Evolutionary conservation across 805 yeast species (phyloP), one percentile per base, ranked within the genome.

Genomic region (Saturnispora bothae): DNA sequence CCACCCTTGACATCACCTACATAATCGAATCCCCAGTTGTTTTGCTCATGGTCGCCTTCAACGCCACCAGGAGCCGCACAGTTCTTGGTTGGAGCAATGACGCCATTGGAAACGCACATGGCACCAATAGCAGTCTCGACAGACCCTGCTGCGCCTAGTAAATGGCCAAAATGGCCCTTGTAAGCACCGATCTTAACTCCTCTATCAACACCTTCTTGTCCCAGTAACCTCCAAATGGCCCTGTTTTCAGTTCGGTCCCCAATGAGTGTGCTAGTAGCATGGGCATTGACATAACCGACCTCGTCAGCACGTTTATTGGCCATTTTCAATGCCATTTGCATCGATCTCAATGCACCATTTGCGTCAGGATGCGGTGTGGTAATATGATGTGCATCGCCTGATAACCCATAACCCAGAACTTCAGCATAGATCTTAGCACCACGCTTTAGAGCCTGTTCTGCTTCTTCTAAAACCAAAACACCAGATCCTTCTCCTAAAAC

Each of bases 401-500:
- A 76, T 31, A 86, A 59, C 2, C 99, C 99, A 52, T 86, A 88
- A 3, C 98, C 96, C 2, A 64, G 63, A 10, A 92, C 61, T 51
- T 85, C 95, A 4, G 83, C 95, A 50, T 83, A 78, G 2, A 92
- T 79, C 1, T 65, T 61, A 4, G 76, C 75, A 2, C 78, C 78
- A 47, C 94, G 66, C 1, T 51, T 53, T 28, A 64, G 43, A 0
- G 96, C 97, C 58, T 82, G 92, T 26, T 81, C 78, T 42, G 83
- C 62, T 13, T 71, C 73, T 55, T 92, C 97, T 28, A 92, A 54
- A 1, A 89, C 63, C 30, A 94, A 45, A 1, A 84, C 69, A 3
- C 95, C 97, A 14, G 89, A 67, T 2, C 99, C 99, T 63, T 92
- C 99, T 22, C 95, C 79, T 23, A 92, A 65, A 0, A 92, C 96